Evolutionary conservation across 2,329 filamentous ascomycete species (phyloP), one percentile per base, ranked within the genome.

Genomic region (Alternaria sp.): DNA sequence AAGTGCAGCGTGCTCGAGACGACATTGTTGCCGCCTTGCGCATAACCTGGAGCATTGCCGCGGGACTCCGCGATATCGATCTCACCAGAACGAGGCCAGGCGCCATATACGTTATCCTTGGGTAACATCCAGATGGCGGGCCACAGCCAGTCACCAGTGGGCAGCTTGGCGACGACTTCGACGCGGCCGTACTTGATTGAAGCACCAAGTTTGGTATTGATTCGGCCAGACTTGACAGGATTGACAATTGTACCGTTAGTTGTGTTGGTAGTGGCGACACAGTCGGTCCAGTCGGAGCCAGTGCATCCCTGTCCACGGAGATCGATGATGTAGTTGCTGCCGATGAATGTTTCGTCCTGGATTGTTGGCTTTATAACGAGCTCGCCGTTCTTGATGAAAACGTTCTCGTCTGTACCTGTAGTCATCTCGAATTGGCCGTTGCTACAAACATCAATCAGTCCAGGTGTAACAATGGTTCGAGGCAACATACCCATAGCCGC

Each of bases 121-220:
- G 92, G 92, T 82, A 95, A 83, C 90, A 96, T 91, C 91, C 91
- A 94, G 71, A 96, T 94, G n/a, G 91, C 91, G 2, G 92, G 92
- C 92, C 92, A 95, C 11, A 96, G 84, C 92, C 92, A 95, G 80
- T 95, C 92, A 54, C 92, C 92, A 48, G 82, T 78, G 5, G 92
- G 91, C 28, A 95, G 81, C 78, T 89, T 89, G 26, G 92, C 92
- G 1, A 85, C 88, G 5, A 96, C 91, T 75, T 96, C 91, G 53
- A 96, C 85, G 43, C 91, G 90, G 48, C 92, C 92, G 74, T 91
- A 96, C 78, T 88, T 92, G 82, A 96, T 91, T 16, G 81, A 85
- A 7, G 88, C 88, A 16, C 89, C 87, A 43, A 86, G 86, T 73
- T 87, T 90, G 57, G 91, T 94, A 80, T 89, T 90, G 80, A 96